Evolutionary conservation across 192 early-diverging fungal species (phyloP).

Genomic region (Gorgonomyces haynaldii): DNA sequence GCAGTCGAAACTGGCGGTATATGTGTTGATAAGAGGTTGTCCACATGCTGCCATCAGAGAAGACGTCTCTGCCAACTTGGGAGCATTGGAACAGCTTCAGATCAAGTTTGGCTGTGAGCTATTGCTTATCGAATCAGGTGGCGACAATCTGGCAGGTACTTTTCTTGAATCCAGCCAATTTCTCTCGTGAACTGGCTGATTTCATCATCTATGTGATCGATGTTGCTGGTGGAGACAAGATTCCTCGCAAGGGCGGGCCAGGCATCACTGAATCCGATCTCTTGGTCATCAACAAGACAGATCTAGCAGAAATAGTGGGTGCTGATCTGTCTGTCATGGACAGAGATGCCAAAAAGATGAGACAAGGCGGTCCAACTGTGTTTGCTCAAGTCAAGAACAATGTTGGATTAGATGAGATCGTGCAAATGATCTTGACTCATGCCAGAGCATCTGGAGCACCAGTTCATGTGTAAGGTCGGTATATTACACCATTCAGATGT

Average conservation of each 20-base stretch:
- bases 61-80: slow-evolving; percentile 90
- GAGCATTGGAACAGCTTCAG: slow-evolving; percentile 77
- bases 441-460: slow-evolving; percentile 25
- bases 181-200: slow-evolving; percentile 59
- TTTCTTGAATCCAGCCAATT: slow-evolving; percentile 26
- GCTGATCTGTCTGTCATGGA: slow-evolving; percentile 89
- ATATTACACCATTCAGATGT: too few species aligned
- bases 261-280: slow-evolving; percentile 94
- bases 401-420: slow-evolving; percentile 70
- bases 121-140: slow-evolving; percentile 84
- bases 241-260: slow-evolving; percentile 95
- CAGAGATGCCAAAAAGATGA: slow-evolving; percentile 78
- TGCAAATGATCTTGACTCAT: slow-evolving; percentile 56
- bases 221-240: slow-evolving; percentile 92
- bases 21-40: slow-evolving; percentile 36
- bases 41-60: slow-evolving; percentile 93
- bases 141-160: slow-evolving; percentile 78
- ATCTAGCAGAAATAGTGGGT: slow-evolving; percentile 78
- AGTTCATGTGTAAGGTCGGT: not conserved
- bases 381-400: slow-evolving; percentile 91
- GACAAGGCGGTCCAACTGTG: slow-evolving; percentile 71
- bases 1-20: slow-evolving; percentile 85
- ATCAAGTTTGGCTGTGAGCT: slow-evolving; percentile 73
- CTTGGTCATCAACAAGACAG: slow-evolving; percentile 93
- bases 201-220: slow-evolving; percentile 98